phyloP scores from a whole-genome alignment of 2,329 filamentous ascomycete genomes.

The Fusarium brachygibbosum region DNA sequence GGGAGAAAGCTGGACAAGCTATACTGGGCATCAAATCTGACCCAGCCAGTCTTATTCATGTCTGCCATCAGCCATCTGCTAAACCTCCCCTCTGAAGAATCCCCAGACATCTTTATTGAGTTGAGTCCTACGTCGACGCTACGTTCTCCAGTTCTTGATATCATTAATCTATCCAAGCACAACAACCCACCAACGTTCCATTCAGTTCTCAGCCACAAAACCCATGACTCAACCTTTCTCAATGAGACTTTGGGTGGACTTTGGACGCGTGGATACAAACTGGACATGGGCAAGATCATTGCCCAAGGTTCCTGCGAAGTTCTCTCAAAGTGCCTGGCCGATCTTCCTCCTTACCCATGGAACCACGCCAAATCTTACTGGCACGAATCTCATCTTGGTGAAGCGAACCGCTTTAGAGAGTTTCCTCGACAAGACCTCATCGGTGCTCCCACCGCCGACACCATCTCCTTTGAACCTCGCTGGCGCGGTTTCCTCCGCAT shows the following conservation, averaged over 20 bases:
- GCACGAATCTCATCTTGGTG: constrained; percentile 65
- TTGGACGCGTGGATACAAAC: constrained; percentile 54
- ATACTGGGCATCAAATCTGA: constrained; percentile 64
- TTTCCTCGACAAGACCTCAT: constrained; percentile 65
- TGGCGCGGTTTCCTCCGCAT: constrained; percentile 65
- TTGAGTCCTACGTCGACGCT: constrained; percentile 58
- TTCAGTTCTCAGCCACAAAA: constrained; percentile 49
- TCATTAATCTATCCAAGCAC: constrained; percentile 42
- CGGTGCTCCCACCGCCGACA: constrained; percentile 61
- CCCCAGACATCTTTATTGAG: constrained; percentile 57
- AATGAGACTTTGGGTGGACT: constrained; percentile 54
- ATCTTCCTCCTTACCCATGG: constrained; percentile 68
- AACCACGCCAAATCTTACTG: constrained; percentile 66
- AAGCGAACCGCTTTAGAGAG: constrained; percentile 59
- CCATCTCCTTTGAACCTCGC: constrained; percentile 60
- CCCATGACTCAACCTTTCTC: constrained; percentile 43
- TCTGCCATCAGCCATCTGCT: constrained; percentile 57
- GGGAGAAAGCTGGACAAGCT: constrained; percentile 48
- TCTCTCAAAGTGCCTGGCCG: constrained; percentile 55
- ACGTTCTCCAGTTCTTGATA: constrained; percentile 55
- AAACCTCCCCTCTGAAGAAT: constrained; percentile 42
- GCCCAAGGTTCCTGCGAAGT: constrained; percentile 29
- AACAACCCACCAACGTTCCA: constrained; percentile 41
- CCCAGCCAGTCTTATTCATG: constrained; percentile 60
- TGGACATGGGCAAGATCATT: constrained; percentile 53